A percentile compares a stretch with the other conserved stretches of the same genome.
These are phyloP conservation scores for Myxozyma monticola DNA, from an alignment of 805 yeast genomes.

Conservation along the genomic window DNA sequence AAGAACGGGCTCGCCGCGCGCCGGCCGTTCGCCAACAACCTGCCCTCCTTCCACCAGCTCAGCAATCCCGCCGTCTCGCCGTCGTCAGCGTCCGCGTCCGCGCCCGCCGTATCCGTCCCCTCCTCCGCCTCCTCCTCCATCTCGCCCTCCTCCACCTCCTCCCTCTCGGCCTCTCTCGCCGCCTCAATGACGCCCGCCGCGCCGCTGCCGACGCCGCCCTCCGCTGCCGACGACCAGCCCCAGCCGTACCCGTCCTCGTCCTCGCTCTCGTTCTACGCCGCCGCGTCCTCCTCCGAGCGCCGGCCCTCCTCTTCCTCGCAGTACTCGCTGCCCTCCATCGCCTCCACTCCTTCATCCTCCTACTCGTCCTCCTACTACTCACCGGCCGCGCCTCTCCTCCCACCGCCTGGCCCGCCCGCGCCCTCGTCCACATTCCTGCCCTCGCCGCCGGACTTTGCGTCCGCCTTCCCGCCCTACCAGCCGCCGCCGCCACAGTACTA, in stretches of 20 bases:
- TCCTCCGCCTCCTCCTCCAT: conserved; percentile 9
- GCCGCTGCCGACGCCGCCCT: conserved; percentile 1
- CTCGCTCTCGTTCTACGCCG: conserved; percentile 23
- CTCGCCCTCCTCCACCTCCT: conserved; percentile 6
- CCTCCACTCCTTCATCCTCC: conserved; percentile 20
- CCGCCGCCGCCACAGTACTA: background rate
- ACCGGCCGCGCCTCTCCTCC: conserved; percentile 16
- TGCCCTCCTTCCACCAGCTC: conserved; percentile 24
- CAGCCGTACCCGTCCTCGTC: conserved; percentile 15
- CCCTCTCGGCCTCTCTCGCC: conserved; percentile 3
- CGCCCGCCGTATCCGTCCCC: conserved; percentile 2
- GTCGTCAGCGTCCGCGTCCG: conserved; percentile 1
- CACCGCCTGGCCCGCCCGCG: conserved; percentile 19
- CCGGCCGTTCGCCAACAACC: conserved; percentile 17
- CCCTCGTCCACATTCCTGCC: conserved; percentile 12
- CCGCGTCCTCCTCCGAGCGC: conserved; percentile 13
- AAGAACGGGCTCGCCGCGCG: too few relatives aligned
- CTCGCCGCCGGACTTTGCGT: conserved; percentile 12
- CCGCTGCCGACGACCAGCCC: conserved; percentile 1
- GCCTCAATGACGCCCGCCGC: conserved; percentile 17
- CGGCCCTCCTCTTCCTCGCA: conserved; percentile 5
- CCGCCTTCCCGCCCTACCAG: conserved; percentile 6
- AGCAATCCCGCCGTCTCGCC: conserved; percentile 8
- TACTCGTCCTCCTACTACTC: conserved; percentile 7
- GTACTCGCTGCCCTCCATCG: conserved; percentile 25